Evolutionary conservation across 75 land plant species (phyloP), one percentile per base, ranked within the genome.

Genomic region (Isoetes taiwanensis): DNA sequence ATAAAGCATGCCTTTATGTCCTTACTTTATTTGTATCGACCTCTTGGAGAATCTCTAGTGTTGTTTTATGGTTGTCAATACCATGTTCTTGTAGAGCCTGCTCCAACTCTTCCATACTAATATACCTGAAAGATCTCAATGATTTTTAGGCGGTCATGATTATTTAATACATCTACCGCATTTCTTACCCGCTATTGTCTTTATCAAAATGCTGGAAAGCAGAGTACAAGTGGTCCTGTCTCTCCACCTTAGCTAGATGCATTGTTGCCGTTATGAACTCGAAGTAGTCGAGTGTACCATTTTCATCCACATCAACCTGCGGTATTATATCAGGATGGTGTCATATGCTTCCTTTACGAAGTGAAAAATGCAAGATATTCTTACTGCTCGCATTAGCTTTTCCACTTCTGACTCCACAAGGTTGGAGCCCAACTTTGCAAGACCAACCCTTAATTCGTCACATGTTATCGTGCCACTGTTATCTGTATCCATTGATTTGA

Each of bases 101-200:
- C n/a, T 46, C 50, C 50, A 46, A n/a, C 50, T 46, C 50, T 23
- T 46, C 50, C 50, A 46, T 46, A 6, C 25, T 46, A n/a, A 46
- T 46, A 23, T 46, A 46, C 4, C 50, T 46, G 14, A 37, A 9
- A 37, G 39, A 9, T 37, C 9, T 9, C 39, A 37, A 9, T 9
- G 9, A 37, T 14, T 9, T 37, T 37, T 14, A 37, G 9, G 39
- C 9, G 9, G 14, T 9, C 14, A 37, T 37, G 9, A 37, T 37
- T 37, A 14, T 37, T 37, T 37, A 9, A 37, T 37, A 9, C 9
- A 37, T 37, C 14, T 9, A 37, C n/a, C n/a, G n/a, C n/a, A n/a
- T n/a, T n/a, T 9, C 16, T 5, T 46, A 46, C 50, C 50, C 50
- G 50, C 50, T 46, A 19, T 46, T 46, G 19, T 46, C 50, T 5